A percentile compares a stretch with the other conserved stretches of the same genome.
These are phyloP conservation scores for Helotiales sp. DNA, from an alignment of 2,329 filamentous ascomycete genomes.

Conservation along the genomic window DNA sequence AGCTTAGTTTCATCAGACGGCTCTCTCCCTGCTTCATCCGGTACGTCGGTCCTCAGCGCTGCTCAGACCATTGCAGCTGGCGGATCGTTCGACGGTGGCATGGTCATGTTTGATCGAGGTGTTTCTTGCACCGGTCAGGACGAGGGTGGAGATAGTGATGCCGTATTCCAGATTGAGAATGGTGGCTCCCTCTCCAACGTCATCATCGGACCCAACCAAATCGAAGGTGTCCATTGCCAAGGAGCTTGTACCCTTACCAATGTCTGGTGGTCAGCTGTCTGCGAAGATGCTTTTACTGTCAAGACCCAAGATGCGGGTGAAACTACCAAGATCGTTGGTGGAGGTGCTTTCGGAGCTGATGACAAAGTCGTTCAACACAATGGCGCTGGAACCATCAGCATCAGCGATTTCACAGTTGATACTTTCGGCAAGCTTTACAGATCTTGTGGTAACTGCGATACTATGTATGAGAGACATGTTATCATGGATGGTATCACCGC, in stretches of 20 bases:
- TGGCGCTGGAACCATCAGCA: slow-evolving; percentile 39
- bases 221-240: slow-evolving; percentile 33
- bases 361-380: slow-evolving; percentile 45
- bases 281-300: slow-evolving; percentile 29
- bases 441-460: slow-evolving; percentile 50
- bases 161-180: slow-evolving; percentile 36
- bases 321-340: slow-evolving; percentile 44
- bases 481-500: slow-evolving; percentile 45
- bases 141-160: slow-evolving; percentile 41
- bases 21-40: slow-evolving; percentile 4
- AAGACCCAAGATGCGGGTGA: slow-evolving; percentile 31
- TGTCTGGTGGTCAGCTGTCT: slow-evolving; percentile 30
- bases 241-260: slow-evolving; percentile 30
- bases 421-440: slow-evolving; percentile 50
- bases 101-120: slow-evolving; percentile 45
- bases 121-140: slow-evolving; percentile 42
- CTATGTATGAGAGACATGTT: slow-evolving; percentile 27
- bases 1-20: slow-evolving; percentile 1
- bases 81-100: slow-evolving; percentile 47
- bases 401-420: slow-evolving; percentile 41
- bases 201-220: slow-evolving; percentile 37
- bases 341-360: slow-evolving; percentile 42
- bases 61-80: slow-evolving; percentile 42
- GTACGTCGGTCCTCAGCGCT: slow-evolving; percentile 6
- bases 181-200: slow-evolving; percentile 36